Percentiles rank a stretch among this genome's conserved stretches.
Conservation (phyloP, 2,329 filamentous ascomycete species). For the Cercospora berteroae region DNA sequence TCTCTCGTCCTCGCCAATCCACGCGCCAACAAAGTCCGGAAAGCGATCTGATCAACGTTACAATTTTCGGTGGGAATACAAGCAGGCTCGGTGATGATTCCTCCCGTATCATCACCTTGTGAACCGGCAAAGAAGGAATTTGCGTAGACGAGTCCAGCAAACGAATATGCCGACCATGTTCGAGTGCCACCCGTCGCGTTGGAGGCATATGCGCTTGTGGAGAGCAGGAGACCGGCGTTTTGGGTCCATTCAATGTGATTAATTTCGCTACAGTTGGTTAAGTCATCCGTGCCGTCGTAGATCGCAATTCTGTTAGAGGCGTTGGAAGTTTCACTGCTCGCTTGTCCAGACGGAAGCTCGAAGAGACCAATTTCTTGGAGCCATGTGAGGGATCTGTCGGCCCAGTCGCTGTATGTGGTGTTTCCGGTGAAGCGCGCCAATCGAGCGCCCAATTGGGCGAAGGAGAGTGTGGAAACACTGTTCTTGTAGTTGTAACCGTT, state of each 20-base stretch:
- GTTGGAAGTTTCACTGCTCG: background rate
- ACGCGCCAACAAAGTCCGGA: conserved; percentile 65
- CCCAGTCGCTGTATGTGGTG: conserved; percentile 64
- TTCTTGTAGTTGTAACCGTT: conserved; percentile 83
- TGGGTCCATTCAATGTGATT: conserved; percentile 61
- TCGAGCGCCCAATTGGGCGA: conserved; percentile 73
- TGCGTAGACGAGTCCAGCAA: background rate
- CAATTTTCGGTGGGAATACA: conserved; percentile 64
- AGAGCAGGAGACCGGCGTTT: conserved; percentile 63
- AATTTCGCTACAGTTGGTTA: conserved; percentile 53
- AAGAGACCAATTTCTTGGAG: conserved; percentile 57
- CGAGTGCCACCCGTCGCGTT: background rate
- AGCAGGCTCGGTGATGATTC: conserved; percentile 61
- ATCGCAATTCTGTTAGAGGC: conserved; percentile 43
- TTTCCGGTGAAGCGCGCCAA: conserved; percentile 41
- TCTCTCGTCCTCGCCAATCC: conserved; percentile 19
- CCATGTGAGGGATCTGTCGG: conserved; percentile 66
- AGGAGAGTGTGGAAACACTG: conserved; percentile 74
- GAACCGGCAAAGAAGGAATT: conserved; percentile 41
- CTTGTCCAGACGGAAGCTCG: conserved; percentile 33
- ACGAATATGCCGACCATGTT: conserved; percentile 28
- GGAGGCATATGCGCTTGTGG: conserved; percentile 57
- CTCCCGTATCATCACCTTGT: conserved; percentile 43
- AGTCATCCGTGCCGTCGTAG: conserved; percentile 61
- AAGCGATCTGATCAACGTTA: conserved; percentile 69